These are phyloP conservation scores for Hortaea sp. DNA, from an alignment of 2,329 filamentous ascomycete species.

Conservation along the genomic window DNA sequence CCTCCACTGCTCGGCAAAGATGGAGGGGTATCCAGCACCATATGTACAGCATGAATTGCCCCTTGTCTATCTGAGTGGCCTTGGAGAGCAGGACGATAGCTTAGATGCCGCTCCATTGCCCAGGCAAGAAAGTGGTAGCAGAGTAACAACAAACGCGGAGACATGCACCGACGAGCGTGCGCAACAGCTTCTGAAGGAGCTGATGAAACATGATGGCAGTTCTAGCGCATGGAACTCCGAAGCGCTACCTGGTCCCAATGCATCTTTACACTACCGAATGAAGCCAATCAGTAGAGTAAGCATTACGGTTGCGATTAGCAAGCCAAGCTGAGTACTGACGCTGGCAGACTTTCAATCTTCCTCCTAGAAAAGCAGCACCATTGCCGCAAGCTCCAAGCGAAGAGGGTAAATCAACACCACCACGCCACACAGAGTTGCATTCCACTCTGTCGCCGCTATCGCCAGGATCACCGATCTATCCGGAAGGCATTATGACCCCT, in stretches of 20 bases:
- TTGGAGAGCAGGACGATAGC: constrained; percentile 39
- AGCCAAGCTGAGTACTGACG: too few species aligned
- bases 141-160: constrained; percentile 14
- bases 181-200: constrained; percentile 45
- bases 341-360: constrained; percentile 45
- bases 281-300: constrained; percentile 64
- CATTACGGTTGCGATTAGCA: constrained; percentile 18
- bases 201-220: constrained; percentile 39
- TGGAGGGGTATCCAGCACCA: constrained; percentile 71
- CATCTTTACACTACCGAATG: constrained; percentile 18
- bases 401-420: constrained; percentile 25
- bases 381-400: constrained; percentile 40
- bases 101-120: constrained; percentile 1
- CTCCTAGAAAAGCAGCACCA: constrained; percentile 53
- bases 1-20: constrained; percentile 25
- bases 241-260: constrained; percentile 16
- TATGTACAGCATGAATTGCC: constrained; percentile 84
- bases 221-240: constrained; percentile 17
- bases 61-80: constrained; percentile 70
- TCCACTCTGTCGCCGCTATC: constrained; percentile 87
- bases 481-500: constrained; percentile 75
- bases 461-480: constrained; percentile 71
- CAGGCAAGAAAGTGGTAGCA: constrained; percentile 19
- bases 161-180: constrained; percentile 29
- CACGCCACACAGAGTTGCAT: constrained; percentile 52